Conservation (phyloP, 495 filamentous ascomycete species). For the Tuber melanosporum region DNA sequence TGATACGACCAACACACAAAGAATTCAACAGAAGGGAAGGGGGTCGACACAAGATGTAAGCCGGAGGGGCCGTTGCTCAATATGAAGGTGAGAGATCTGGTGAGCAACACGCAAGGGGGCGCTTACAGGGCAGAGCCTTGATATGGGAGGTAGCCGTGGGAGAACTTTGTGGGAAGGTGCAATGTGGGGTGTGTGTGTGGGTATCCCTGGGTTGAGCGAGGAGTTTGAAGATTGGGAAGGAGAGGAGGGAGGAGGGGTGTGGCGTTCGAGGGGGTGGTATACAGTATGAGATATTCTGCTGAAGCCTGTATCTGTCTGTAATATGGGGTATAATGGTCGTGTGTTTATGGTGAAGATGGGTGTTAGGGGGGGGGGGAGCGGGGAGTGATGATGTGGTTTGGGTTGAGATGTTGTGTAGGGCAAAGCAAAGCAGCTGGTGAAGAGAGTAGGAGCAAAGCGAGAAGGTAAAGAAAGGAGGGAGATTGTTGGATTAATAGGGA, state of each 20-base stretch:
- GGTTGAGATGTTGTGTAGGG: background rate
- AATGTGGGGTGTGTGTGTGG: conserved; percentile 20
- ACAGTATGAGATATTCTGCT: background rate
- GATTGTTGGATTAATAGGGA: background rate
- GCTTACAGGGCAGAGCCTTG: conserved; percentile 28
- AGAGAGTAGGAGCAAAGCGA: background rate
- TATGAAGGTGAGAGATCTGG: conserved; percentile 31
- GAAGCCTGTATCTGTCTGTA: background rate
- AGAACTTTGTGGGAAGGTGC: conserved; percentile 21
- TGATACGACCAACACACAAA: conserved; percentile 28
- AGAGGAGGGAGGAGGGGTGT: background rate
- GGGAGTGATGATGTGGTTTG: background rate
- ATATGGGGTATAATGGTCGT: background rate
- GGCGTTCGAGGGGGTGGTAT: conserved; percentile 1
- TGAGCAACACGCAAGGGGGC: conserved; percentile 29
- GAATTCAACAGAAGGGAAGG: conserved; percentile 7
- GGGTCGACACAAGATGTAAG: conserved; percentile 24
- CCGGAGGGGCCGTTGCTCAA: conserved; percentile 23
- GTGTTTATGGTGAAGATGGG: background rate
- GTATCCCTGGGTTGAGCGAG: background rate
- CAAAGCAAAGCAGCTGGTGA: background rate
- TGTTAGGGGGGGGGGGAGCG: background rate
- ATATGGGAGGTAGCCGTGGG: conserved; percentile 20
- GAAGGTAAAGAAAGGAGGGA: background rate
- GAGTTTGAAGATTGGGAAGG: background rate